Base-by-base conservation (phyloP, 83 land plant species). In the Diphasiastrum complanatum region DNA sequence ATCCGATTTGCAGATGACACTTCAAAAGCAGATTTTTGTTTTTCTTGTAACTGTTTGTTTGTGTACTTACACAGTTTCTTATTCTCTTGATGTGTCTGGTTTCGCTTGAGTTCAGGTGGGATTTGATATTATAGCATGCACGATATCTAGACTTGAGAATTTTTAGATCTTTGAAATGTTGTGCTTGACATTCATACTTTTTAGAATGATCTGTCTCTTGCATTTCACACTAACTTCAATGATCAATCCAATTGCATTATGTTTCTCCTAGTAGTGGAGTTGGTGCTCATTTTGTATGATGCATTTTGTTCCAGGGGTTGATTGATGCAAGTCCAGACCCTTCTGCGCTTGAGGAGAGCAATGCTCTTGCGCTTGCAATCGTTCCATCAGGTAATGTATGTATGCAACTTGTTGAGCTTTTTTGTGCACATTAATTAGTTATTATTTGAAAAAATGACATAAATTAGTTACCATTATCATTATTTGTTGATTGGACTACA, bases 331-430 rank as follows among this genome's bases (percentile, higher is more conserved):
- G 74, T 65, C 81, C 89, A 27, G 55, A 67, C 63, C 83, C 83
- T 23, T 58, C 69, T 12, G 78, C 78, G 25, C 40, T 87, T 62
- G 91, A 83, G 51, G 88, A 83, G 40, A 74, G 72, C 53, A 88
- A 88, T 74, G 92, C 91, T 4, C 63, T 92, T 64, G 85, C 95
- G 50, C 85, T 85, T 41, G 91, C 97, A 3, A 91, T 91, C 45
- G 73, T 91, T 59, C 84, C 78, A 63, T 75, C 81, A 49, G 86
- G 90, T 85, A 63, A 37, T 53, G 0, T 10, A 0, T 38, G 11
- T 38, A n/a, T 6, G 14, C 6, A 23, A 16, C 11, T 49, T n/a
- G 0, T n/a, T 0, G 14, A 6, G 6, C 14, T 6, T 6, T 6
- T 14, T 6, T 14, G 11, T 14, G 6, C 14, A 6, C 14, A 6